Conservation (phyloP, 164 flowering plant genomes). For the Annona cherimola region DNA sequence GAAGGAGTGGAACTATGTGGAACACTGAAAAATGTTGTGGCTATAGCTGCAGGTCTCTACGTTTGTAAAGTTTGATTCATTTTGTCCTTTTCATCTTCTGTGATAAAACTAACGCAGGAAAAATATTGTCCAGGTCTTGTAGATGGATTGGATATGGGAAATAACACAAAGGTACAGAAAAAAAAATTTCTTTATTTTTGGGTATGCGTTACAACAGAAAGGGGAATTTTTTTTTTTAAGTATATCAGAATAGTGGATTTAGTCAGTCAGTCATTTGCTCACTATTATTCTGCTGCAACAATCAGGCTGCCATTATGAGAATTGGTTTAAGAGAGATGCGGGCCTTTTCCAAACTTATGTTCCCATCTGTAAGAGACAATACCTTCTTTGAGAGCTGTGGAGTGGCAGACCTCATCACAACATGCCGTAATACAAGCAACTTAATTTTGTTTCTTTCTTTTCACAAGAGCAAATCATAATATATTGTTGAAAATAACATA, state of each 20-base stretch:
- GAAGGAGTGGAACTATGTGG: conserved; percentile 98
- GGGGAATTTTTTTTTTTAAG: background rate
- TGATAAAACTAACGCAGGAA: no score
- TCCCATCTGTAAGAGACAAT: conserved; percentile 72
- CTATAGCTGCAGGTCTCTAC: conserved; percentile 78
- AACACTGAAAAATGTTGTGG: conserved; percentile 92
- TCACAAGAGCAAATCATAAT: background rate
- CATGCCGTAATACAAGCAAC: conserved; percentile 65
- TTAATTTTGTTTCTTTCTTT: background rate
- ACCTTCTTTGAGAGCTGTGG: conserved; percentile 99
- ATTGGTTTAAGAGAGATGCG: conserved; percentile 92
- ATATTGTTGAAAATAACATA: background rate
- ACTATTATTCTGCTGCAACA: background rate
- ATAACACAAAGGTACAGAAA: conserved; percentile 69
- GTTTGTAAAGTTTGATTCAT: background rate
- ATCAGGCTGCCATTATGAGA: conserved; percentile 95
- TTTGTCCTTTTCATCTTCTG: background rate
- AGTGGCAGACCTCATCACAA: conserved; percentile 92
- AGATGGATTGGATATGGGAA: conserved; percentile 97
- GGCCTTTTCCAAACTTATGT: conserved; percentile 82
- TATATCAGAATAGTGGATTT: background rate
- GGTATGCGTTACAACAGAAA: background rate
- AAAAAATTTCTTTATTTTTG: no score
- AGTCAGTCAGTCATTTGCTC: background rate
- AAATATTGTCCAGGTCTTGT: conserved; percentile 59